Evolutionary conservation across 768 basidiomycete species (phyloP).

Genomic region (Tricholoma sp.): DNA sequence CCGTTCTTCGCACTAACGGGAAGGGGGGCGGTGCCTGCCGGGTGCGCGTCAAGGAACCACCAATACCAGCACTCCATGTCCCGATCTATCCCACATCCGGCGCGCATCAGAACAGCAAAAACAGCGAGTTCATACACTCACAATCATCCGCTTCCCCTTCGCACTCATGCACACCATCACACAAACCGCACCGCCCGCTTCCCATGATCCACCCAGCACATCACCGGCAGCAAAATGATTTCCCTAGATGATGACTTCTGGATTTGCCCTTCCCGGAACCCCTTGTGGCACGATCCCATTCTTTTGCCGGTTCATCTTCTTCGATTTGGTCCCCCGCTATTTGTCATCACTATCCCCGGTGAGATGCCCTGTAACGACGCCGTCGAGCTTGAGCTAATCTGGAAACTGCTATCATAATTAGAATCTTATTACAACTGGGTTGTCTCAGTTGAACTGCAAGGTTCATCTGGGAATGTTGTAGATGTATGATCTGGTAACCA

Average conservation of each 20-base stretch:
- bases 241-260: neutral
- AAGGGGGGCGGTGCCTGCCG: constrained; percentile 61
- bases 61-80: constrained; percentile 79
- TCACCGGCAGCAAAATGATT: constrained; percentile 30
- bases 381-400: too few species aligned
- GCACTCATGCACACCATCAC: too few species aligned
- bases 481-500: too few species aligned
- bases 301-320: too few species aligned
- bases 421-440: too few species aligned
- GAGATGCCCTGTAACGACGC: too few species aligned
- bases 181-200: constrained; percentile 45
- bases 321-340: too few species aligned
- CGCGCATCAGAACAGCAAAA: neutral
- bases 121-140: constrained; percentile 30
- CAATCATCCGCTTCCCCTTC: constrained; percentile 36
- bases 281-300: constrained; percentile 26
- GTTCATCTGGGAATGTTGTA: too few species aligned
- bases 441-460: too few species aligned
- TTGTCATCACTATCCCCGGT: too few species aligned
- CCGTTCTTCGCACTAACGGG: constrained; percentile 53
- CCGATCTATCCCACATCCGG: constrained; percentile 46
- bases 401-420: too few species aligned
- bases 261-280: constrained; percentile 38
- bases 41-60: constrained; percentile 74
- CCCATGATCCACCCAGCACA: constrained; percentile 64